Percentiles rank a stretch among this genome's conserved stretches.
Conservation (phyloP, 306 rosid genomes). For the Sindora glabra region DNA sequence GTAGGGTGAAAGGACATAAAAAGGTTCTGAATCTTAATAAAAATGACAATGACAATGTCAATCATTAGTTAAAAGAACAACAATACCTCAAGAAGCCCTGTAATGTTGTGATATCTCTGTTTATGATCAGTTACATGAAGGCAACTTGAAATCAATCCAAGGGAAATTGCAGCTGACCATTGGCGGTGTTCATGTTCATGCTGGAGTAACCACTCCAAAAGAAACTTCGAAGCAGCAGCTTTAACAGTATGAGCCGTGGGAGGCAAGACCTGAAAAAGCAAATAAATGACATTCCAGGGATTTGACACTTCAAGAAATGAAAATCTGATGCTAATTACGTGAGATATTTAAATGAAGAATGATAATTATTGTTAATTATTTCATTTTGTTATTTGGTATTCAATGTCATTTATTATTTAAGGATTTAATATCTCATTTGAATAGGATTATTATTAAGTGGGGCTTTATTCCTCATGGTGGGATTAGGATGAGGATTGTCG, state of each 20-base stretch:
- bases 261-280: conserved; percentile 64
- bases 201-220: conserved; percentile 86
- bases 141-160: conserved; percentile 84
- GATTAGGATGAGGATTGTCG: too few relatives aligned
- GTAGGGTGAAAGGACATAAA: neutral
- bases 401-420: too few relatives aligned
- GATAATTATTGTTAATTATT: too few relatives aligned
- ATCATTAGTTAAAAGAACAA: neutral
- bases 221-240: conserved; percentile 86
- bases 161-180: conserved; percentile 92
- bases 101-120: conserved; percentile 69
- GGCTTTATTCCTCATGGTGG: too few relatives aligned
- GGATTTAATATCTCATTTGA: too few relatives aligned
- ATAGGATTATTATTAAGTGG: too few relatives aligned
- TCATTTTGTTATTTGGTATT: too few relatives aligned
- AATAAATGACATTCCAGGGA: conserved; percentile 9
- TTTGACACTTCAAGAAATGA: too few relatives aligned
- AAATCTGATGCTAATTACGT: neutral
- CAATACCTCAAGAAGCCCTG: conserved; percentile 80
- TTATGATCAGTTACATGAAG: conserved; percentile 87
- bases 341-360: too few relatives aligned
- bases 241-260: conserved; percentile 76
- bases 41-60: neutral
- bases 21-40: neutral
- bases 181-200: conserved; percentile 84